Conservation (phyloP, 768 basidiomycete species). For the Asterophora lycoperdoides region DNA sequence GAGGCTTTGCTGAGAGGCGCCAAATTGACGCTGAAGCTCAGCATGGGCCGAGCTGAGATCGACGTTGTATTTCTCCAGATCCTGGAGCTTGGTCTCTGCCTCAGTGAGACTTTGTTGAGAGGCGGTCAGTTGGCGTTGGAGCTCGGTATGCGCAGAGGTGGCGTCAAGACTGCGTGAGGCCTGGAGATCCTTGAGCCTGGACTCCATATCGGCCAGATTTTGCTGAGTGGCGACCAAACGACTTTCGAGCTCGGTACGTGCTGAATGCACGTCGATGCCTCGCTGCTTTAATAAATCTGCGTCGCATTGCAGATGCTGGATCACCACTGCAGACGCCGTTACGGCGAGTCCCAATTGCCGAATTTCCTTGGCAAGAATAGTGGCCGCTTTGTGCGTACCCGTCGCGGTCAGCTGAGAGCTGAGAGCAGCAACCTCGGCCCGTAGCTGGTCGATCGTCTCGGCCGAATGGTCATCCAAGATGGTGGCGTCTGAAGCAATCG, state of each 20-base stretch:
- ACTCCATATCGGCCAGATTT: constrained; percentile 12
- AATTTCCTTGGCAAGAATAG: constrained; percentile 27
- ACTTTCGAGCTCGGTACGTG: constrained; percentile 12
- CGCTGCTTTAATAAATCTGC: constrained; percentile 14
- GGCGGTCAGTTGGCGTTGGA: constrained; percentile 9
- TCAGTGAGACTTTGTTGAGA: constrained; percentile 19
- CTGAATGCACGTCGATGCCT: neutral
- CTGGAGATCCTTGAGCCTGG: too few species aligned
- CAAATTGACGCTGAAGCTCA: too few species aligned
- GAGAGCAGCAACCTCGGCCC: constrained; percentile 28
- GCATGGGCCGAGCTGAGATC: too few species aligned
- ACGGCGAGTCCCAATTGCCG: constrained; percentile 30
- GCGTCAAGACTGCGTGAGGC: neutral
- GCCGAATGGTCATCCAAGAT: constrained; percentile 15
- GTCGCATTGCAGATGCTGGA: constrained; percentile 33
- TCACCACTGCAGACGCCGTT: constrained; percentile 34
- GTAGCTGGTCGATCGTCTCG: constrained; percentile 23
- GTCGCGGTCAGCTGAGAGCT: constrained; percentile 17
- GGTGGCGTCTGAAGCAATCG: constrained; percentile 18
- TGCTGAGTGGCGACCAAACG: constrained; percentile 15
- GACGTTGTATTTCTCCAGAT: too few species aligned
- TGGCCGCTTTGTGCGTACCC: constrained; percentile 12
- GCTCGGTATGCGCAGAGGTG: constrained; percentile 10
- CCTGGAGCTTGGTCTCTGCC: neutral
- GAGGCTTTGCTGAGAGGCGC: too few species aligned